These are phyloP conservation scores for Cladosporium halotolerans DNA, from an alignment of 2,329 filamentous ascomycete genomes.

Conservation along the genomic window DNA sequence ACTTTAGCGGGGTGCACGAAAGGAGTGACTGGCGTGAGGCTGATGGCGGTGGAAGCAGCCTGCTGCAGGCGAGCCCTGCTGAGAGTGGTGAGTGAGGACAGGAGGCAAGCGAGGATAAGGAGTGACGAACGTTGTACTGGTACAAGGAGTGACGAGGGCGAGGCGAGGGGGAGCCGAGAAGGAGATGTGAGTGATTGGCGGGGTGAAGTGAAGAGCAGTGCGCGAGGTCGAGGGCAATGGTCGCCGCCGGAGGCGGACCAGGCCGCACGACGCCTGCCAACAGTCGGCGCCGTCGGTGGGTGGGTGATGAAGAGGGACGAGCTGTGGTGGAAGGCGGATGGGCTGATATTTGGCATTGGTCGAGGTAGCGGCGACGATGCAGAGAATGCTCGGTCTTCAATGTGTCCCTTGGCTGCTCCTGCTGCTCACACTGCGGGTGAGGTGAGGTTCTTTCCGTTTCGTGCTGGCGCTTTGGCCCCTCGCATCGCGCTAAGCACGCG, in stretches of 20 bases:
- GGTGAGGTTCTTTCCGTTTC: neutral
- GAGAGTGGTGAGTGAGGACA: neutral
- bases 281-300: neutral
- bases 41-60: slow-evolving; percentile 5
- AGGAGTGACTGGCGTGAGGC: slow-evolving; percentile 10
- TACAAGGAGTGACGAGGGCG: neutral
- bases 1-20: slow-evolving; percentile 3
- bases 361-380: neutral
- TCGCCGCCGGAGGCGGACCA: neutral
- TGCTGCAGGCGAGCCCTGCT: slow-evolving; percentile 5
- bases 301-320: neutral
- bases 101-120: slow-evolving; percentile 5
- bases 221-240: neutral
- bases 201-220: neutral
- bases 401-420: neutral
- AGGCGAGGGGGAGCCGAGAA: neutral
- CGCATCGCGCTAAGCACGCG: neutral
- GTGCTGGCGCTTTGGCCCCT: slow-evolving; percentile 4
- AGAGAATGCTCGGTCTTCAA: neutral
- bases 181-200: neutral
- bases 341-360: neutral
- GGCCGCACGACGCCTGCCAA: slow-evolving; percentile 3
- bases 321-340: neutral
- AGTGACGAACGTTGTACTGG: neutral
- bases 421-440: neutral